Percentiles rank a stretch among this genome's conserved stretches.
phyloP scores from a whole-genome alignment of 108 stramenopile species.

The Nitzschia sp. region DNA sequence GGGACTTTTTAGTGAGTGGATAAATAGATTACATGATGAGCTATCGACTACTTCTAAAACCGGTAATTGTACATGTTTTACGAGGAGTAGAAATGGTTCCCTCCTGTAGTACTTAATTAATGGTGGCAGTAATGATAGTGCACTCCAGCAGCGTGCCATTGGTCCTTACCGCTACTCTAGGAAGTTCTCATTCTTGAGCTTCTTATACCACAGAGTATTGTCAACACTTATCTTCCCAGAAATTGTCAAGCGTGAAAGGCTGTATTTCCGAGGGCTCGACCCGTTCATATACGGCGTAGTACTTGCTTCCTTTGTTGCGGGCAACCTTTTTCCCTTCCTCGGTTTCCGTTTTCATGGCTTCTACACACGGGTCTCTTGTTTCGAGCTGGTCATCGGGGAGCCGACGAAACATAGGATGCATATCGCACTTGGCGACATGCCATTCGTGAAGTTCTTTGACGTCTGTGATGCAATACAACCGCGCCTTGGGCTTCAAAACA shows the following conservation, averaged over 20 bases:
- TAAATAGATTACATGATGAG: no score
- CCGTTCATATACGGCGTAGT: slow-evolving; percentile 77
- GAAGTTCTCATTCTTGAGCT: no score
- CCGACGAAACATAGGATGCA: slow-evolving; percentile 82
- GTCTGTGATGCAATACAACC: slow-evolving; percentile 95
- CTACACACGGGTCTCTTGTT: slow-evolving; percentile 88
- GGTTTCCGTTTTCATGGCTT: slow-evolving; percentile 86
- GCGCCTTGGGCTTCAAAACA: slow-evolving; percentile 69
- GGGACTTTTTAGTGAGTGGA: no score
- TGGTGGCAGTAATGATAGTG: neutral
- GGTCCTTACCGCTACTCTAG: no score
- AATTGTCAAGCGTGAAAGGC: neutral
- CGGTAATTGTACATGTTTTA: no score
- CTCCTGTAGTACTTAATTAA: no score
- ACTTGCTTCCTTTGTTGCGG: slow-evolving; percentile 72
- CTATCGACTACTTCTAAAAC: no score
- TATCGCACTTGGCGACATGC: slow-evolving; percentile 87
- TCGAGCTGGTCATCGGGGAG: slow-evolving; percentile 34
- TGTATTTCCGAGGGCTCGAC: slow-evolving; percentile 21
- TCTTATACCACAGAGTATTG: no score
- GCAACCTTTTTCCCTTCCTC: slow-evolving; percentile 98
- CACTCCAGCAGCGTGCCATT: no score
- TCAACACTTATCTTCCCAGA: no score
- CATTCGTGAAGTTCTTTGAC: slow-evolving; percentile 95
- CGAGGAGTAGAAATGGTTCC: no score